These are phyloP conservation scores for Sporothrix brunneoviolacea DNA, from an alignment of 2,329 filamentous ascomycete genomes.

Conservation along the genomic window DNA sequence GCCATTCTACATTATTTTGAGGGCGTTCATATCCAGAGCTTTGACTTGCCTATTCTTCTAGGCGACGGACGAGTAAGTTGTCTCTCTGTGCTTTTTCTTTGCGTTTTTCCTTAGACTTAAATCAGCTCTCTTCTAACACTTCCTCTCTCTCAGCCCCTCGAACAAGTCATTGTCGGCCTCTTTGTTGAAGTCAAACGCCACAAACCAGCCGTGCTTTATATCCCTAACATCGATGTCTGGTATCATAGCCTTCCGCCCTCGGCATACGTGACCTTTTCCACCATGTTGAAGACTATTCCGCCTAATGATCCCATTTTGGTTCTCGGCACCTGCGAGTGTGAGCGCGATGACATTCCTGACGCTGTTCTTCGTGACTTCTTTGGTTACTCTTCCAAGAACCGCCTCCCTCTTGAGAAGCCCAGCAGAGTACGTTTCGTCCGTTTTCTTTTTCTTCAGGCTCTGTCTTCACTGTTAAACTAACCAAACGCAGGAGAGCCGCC, in stretches of 20 bases:
- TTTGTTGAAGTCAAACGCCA: conserved; percentile 91
- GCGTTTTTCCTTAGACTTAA: neutral
- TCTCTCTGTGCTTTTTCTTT: neutral
- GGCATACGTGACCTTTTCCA: conserved; percentile 73
- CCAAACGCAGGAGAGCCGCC: conserved; percentile 48
- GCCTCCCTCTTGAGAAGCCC: conserved; percentile 63
- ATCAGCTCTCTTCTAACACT: neutral
- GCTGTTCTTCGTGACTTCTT: conserved; percentile 73
- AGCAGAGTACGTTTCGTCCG: conserved; percentile 41
- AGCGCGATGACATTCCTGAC: conserved; percentile 52
- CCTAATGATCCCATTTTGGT: conserved; percentile 86
- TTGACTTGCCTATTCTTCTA: conserved; percentile 81
- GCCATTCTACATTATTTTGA: conserved; percentile 88
- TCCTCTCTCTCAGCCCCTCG: conserved; percentile 48
- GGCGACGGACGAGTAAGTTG: conserved; percentile 67
- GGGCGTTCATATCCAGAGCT: conserved; percentile 87
- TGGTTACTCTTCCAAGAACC: conserved; percentile 74
- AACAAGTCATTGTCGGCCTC: conserved; percentile 82
- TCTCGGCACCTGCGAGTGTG: conserved; percentile 73
- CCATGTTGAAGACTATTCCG: conserved; percentile 74
- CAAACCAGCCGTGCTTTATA: conserved; percentile 92
- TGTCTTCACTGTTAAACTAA: conserved; percentile 22
- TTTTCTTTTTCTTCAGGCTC: conserved; percentile 2
- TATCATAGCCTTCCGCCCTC: conserved; percentile 57
- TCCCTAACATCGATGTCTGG: conserved; percentile 87